Percentiles rank a stretch among this genome's conserved stretches.
These are phyloP conservation scores for Chiua virens DNA, from an alignment of 768 basidiomycete species.

Conservation along the genomic window DNA sequence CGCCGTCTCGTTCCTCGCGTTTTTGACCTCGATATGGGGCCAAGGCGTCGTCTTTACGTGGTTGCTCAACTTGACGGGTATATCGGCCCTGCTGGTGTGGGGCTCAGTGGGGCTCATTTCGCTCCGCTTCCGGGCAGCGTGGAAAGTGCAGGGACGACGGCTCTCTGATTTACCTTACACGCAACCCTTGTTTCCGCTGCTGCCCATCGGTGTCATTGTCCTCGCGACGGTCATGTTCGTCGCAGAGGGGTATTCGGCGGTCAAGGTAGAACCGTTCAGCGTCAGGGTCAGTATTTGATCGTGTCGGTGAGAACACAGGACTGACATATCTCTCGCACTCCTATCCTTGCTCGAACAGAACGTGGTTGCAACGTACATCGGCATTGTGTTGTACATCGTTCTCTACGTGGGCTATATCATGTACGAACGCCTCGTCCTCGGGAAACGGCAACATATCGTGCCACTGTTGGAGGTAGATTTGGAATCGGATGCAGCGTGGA, in stretches of 20 bases:
- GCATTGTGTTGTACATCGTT: conserved; percentile 45
- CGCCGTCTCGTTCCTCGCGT: conserved; percentile 48
- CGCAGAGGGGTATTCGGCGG: conserved; percentile 54
- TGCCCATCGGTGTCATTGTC: conserved; percentile 50
- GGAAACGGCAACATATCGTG: conserved; percentile 38
- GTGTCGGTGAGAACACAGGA: background rate
- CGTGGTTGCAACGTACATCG: conserved; percentile 56
- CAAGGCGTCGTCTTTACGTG: conserved; percentile 54
- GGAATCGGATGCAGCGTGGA: conserved; percentile 56
- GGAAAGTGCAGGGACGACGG: conserved; percentile 49
- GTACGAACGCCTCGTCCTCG: conserved; percentile 38
- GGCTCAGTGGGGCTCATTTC: conserved; percentile 54
- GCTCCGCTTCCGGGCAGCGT: conserved; percentile 64
- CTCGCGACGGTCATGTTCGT: conserved; percentile 53
- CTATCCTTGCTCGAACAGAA: conserved; percentile 34
- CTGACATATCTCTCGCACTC: background rate
- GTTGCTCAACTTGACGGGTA: conserved; percentile 64
- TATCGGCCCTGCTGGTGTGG: conserved; percentile 70
- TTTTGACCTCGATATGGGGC: conserved; percentile 60
- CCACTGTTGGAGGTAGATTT: conserved; percentile 47
- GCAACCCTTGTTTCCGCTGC: conserved; percentile 54
- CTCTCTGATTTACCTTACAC: conserved; percentile 57
- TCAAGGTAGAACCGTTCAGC: conserved; percentile 44
- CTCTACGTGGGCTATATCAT: conserved; percentile 46
- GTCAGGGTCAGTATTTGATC: conserved; percentile 33